These are phyloP conservation scores for Fonsecaea monophora DNA, from an alignment of 2,329 filamentous ascomycete species.

Conservation along the genomic window DNA sequence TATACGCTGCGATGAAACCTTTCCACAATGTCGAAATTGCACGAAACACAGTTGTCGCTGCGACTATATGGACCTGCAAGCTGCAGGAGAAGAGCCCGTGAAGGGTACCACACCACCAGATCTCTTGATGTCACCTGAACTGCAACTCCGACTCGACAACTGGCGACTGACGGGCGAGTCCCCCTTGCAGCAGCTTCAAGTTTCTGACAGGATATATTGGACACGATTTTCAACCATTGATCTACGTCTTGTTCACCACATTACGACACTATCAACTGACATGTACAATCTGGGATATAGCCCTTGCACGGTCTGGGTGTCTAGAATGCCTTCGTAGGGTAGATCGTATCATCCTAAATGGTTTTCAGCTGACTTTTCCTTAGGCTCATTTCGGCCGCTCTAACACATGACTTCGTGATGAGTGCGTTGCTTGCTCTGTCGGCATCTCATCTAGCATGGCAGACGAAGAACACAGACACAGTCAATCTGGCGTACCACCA, in stretches of 20 bases:
- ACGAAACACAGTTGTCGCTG: slow-evolving; percentile 99
- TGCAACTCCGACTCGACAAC: slow-evolving; percentile 78
- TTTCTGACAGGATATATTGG: slow-evolving; percentile 77
- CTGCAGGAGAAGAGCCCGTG: slow-evolving; percentile 62
- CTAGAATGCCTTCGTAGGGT: slow-evolving; percentile 87
- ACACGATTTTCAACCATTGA: slow-evolving; percentile 77
- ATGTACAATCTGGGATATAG: slow-evolving; percentile 78
- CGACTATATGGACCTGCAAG: slow-evolving; percentile 90
- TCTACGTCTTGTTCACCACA: slow-evolving; percentile 86
- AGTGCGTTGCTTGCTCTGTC: slow-evolving; percentile 90
- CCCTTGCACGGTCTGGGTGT: slow-evolving; percentile 89
- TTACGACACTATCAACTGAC: slow-evolving; percentile 83
- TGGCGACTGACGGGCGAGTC: slow-evolving; percentile 87
- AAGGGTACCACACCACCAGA: slow-evolving; percentile 62
- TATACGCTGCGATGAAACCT: slow-evolving; percentile 96
- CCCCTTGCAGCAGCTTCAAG: slow-evolving; percentile 79
- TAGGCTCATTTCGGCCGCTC: slow-evolving; percentile 82
- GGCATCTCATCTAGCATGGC: slow-evolving; percentile 90
- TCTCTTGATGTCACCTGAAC: slow-evolving; percentile 84
- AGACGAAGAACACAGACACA: slow-evolving; percentile 83
- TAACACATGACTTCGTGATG: slow-evolving; percentile 88
- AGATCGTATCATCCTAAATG: slow-evolving; percentile 34
- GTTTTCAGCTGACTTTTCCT: slow-evolving; percentile 41
- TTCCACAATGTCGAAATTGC: slow-evolving; percentile 98
- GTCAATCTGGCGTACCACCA: slow-evolving; percentile 90